Evolutionary conservation across 2,329 filamentous ascomycete genomes (phyloP).

Genomic region (Alternaria rosae): DNA sequence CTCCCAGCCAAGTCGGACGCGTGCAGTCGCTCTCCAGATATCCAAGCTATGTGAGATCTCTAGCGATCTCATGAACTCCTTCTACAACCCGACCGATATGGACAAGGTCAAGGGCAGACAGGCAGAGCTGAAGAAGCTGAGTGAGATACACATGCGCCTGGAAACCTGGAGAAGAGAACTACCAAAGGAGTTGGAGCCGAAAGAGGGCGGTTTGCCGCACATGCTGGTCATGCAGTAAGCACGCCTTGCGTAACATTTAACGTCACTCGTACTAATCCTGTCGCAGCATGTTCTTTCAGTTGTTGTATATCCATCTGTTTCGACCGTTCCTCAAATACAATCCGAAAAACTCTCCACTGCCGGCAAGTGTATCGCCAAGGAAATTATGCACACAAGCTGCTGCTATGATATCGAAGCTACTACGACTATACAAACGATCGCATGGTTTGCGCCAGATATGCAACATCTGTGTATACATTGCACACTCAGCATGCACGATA

Average conservation of each 20-base stretch:
- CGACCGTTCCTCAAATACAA: slow-evolving; percentile 93
- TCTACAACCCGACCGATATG: slow-evolving; percentile 80
- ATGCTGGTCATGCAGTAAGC: slow-evolving; percentile 87
- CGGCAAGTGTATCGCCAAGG: slow-evolving; percentile 85
- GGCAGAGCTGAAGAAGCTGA: slow-evolving; percentile 87
- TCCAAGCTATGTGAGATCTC: slow-evolving; percentile 90
- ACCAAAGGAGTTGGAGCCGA: slow-evolving; percentile 86
- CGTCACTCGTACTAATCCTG: slow-evolving; percentile 26
- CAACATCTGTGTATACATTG: slow-evolving; percentile 95
- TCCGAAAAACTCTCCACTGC: slow-evolving; percentile 80
- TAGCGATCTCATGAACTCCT: slow-evolving; percentile 85
- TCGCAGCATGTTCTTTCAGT: slow-evolving; percentile 92
- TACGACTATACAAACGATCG: slow-evolving; percentile 90
- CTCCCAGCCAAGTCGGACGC: slow-evolving; percentile 81
- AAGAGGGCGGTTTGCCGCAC: slow-evolving; percentile 86
- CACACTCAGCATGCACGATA: slow-evolving; percentile 92
- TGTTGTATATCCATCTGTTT: slow-evolving; percentile 95
- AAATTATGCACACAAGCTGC: slow-evolving; percentile 92
- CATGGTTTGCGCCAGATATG: slow-evolving; percentile 93
- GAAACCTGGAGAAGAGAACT: slow-evolving; percentile 88
- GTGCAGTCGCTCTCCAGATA: slow-evolving; percentile 76
- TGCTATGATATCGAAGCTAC: slow-evolving; percentile 87
- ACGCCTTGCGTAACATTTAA: not conserved
- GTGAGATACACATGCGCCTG: slow-evolving; percentile 86
- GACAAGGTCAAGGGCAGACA: slow-evolving; percentile 74